A percentile compares a stretch with the other conserved stretches of the same genome.
phyloP scores from a whole-genome alignment of 208 protist genomes.

The Leptomonas pyrrhocoris region DNA sequence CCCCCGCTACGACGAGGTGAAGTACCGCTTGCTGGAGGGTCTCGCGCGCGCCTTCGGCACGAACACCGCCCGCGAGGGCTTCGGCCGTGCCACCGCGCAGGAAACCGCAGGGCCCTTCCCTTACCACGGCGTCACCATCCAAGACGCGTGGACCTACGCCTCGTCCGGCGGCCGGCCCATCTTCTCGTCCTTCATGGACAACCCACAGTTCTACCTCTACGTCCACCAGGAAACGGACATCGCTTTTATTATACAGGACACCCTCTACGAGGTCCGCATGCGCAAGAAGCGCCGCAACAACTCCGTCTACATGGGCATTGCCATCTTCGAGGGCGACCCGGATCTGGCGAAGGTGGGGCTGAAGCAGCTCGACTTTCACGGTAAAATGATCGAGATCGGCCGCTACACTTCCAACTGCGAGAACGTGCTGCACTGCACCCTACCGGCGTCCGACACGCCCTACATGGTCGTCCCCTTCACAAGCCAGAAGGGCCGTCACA shows the following conservation, averaged over 20 bases:
- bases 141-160: constrained; percentile 74
- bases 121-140: constrained; percentile 89
- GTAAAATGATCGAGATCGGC: constrained; percentile 86
- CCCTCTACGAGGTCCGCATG: constrained; percentile 86
- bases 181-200: constrained; percentile 92
- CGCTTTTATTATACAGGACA: constrained; percentile 90
- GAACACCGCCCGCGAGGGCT: constrained; percentile 84
- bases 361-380: constrained; percentile 92
- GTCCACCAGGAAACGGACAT: constrained; percentile 71
- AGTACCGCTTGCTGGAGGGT: constrained; percentile 88
- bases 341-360: constrained; percentile 72
- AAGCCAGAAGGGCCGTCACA: constrained; percentile 79
- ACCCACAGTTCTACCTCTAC: constrained; percentile 90
- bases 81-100: constrained; percentile 82
- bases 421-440: constrained; percentile 87
- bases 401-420: constrained; percentile 92
- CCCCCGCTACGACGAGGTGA: constrained; percentile 80
- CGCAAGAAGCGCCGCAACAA: constrained; percentile 87
- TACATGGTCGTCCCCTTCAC: constrained; percentile 92
- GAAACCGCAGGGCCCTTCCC: constrained; percentile 74
- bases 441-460: constrained; percentile 72
- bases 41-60: constrained; percentile 86
- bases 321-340: constrained; percentile 84
- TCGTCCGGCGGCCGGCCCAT: constrained; percentile 86
- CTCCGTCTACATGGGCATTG: constrained; percentile 91